A percentile compares a stretch with the other conserved stretches of the same genome.
phyloP scores from a whole-genome alignment of 2,329 filamentous ascomycete genomes.

The Colletotrichum higginsianum region DNA sequence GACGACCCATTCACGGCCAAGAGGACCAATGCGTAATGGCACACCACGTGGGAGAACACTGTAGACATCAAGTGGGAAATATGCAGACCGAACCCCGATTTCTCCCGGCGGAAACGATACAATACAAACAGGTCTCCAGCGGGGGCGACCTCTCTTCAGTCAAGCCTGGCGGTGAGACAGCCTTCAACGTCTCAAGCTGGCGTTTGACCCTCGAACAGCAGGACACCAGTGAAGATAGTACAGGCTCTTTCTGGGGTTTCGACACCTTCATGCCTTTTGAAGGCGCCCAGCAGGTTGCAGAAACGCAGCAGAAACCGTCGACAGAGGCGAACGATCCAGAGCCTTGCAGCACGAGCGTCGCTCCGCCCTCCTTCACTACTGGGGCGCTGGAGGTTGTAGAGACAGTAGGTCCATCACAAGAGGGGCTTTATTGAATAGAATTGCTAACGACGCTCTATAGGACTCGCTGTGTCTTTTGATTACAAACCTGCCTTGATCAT shows the following conservation, averaged over 20 bases:
- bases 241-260: neutral
- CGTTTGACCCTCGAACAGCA: too few species aligned
- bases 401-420: neutral
- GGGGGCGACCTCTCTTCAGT: neutral
- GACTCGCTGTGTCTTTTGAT: neutral
- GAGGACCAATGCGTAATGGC: too few species aligned
- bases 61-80: neutral
- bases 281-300: neutral
- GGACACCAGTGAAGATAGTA: neutral
- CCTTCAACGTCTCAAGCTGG: neutral
- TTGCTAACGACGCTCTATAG: neutral
- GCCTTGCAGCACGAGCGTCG: rapidly evolving
- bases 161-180: neutral
- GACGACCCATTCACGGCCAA: neutral
- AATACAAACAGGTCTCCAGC: too few species aligned
- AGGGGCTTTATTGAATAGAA: too few species aligned
- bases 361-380: neutral
- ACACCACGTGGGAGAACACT: neutral
- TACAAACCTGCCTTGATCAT: neutral
- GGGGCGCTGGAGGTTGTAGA: neutral
- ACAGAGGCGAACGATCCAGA: neutral
- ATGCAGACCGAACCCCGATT: too few species aligned
- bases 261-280: neutral
- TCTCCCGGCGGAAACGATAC: neutral
- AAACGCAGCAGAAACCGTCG: too few species aligned